These are phyloP conservation scores for Pilatotrama ljubarskyi DNA, from an alignment of 768 basidiomycete genomes.

Conservation along the genomic window DNA sequence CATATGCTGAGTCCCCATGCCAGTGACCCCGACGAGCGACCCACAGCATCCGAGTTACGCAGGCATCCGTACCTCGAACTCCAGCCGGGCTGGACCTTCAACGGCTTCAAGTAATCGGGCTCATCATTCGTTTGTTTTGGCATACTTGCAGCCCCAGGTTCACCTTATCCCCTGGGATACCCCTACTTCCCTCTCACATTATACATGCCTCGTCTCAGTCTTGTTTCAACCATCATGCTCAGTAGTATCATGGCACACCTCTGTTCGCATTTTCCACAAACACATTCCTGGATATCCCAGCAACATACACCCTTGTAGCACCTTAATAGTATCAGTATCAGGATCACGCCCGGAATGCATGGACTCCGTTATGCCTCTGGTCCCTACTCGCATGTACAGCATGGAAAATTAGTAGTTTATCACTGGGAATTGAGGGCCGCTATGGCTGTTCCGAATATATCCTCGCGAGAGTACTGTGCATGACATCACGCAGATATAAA, in stretches of 20 bases:
- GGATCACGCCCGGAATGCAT: conserved; percentile 18
- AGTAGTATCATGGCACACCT: conserved; percentile 24
- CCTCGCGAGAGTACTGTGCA: background rate
- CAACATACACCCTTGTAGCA: conserved; percentile 26
- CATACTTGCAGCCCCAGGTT: background rate
- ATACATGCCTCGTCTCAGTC: background rate
- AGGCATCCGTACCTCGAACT: conserved; percentile 77
- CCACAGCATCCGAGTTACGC: conserved; percentile 75
- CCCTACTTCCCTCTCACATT: background rate
- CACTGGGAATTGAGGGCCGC: background rate
- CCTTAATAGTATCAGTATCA: conserved; percentile 25
- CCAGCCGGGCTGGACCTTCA: conserved; percentile 75
- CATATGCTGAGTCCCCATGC: conserved; percentile 9
- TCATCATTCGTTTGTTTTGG: background rate
- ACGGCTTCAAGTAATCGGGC: conserved; percentile 40
- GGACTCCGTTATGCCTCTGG: conserved; percentile 15
- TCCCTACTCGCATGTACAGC: conserved; percentile 10
- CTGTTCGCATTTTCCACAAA: conserved; percentile 11
- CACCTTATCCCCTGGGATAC: background rate
- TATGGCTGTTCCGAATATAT: background rate
- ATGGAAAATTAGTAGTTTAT: conserved; percentile 10
- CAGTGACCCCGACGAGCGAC: conserved; percentile 83
- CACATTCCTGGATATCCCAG: conserved; percentile 23
- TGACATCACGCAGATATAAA: conserved; percentile 12
- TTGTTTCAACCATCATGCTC: conserved; percentile 23